A percentile compares a stretch with the other conserved stretches of the same genome.
phyloP scores from a whole-genome alignment of 2,329 filamentous ascomycete species.

The Beauveria caledonica region DNA sequence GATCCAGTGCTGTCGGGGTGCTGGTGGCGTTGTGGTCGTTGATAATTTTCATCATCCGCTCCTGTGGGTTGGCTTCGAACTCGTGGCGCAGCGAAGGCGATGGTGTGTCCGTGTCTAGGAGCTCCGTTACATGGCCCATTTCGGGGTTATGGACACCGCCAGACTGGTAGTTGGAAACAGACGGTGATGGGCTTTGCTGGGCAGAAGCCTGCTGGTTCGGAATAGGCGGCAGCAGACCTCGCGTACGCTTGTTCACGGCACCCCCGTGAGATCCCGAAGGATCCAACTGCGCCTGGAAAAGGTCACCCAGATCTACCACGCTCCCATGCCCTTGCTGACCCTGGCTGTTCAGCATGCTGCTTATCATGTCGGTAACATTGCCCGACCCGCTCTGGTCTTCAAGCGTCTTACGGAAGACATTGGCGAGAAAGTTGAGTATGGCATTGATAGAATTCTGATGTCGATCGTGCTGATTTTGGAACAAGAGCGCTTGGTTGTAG shows the following conservation, averaged over 20 bases:
- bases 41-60: constrained; percentile 58
- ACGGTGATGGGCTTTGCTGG: constrained; percentile 22
- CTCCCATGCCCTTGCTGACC: constrained; percentile 43
- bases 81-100: constrained; percentile 47
- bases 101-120: constrained; percentile 46
- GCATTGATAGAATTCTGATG: constrained; percentile 98
- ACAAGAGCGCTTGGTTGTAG: constrained; percentile 78
- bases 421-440: constrained; percentile 94
- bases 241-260: constrained; percentile 39
- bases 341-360: constrained; percentile 58
- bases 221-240: constrained; percentile 47
- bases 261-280: constrained; percentile 31
- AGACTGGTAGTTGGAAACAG: constrained; percentile 23
- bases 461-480: constrained; percentile 87
- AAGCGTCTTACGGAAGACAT: constrained; percentile 88
- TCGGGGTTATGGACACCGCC: constrained; percentile 30
- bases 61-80: constrained; percentile 48
- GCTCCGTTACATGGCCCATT: constrained; percentile 52
- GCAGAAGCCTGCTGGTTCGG: constrained; percentile 29
- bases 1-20: constrained; percentile 40
- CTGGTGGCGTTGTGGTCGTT: constrained; percentile 53
- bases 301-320: constrained; percentile 54
- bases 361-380: constrained; percentile 78
- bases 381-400: constrained; percentile 71
- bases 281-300: constrained; percentile 40